phyloP scores from a whole-genome alignment of 2,329 filamentous ascomycete genomes.

The Plectosphaerella cucumerina region DNA sequence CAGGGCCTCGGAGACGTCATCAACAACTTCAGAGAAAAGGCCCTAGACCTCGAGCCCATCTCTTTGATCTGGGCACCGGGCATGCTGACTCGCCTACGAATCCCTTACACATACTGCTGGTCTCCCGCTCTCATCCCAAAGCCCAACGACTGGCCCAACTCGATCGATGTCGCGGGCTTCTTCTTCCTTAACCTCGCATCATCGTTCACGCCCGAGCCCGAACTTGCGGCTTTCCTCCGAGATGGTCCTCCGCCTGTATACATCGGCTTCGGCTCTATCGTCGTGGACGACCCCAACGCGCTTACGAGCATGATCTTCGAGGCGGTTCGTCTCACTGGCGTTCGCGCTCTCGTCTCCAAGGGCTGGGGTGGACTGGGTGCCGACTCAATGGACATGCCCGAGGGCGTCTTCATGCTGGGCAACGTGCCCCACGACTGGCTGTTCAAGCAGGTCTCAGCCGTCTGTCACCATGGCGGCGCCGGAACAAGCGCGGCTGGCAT shows the following conservation, averaged over 20 bases:
- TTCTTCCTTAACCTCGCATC: constrained; percentile 68
- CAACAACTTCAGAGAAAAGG: constrained; percentile 76
- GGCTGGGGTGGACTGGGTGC: constrained; percentile 84
- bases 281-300: constrained; percentile 69
- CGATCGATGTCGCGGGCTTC: constrained; percentile 73
- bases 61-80: constrained; percentile 81
- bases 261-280: constrained; percentile 80
- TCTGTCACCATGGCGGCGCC: constrained; percentile 84
- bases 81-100: constrained; percentile 67
- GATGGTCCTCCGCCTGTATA: constrained; percentile 71
- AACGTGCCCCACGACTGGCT: constrained; percentile 89
- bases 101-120: constrained; percentile 93
- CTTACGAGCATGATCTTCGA: constrained; percentile 71
- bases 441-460: constrained; percentile 74
- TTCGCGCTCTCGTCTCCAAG: constrained; percentile 79
- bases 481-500: constrained; percentile 88
- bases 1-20: constrained; percentile 88
- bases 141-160: constrained; percentile 68
- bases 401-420: constrained; percentile 77
- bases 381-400: constrained; percentile 64
- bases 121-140: constrained; percentile 76
- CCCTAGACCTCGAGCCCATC: constrained; percentile 70
- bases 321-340: constrained; percentile 60
- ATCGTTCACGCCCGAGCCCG: constrained; percentile 60
- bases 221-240: constrained; percentile 62